phyloP scores from a whole-genome alignment of 306 rosid genomes.

The Gynostemma pentaphyllum region DNA sequence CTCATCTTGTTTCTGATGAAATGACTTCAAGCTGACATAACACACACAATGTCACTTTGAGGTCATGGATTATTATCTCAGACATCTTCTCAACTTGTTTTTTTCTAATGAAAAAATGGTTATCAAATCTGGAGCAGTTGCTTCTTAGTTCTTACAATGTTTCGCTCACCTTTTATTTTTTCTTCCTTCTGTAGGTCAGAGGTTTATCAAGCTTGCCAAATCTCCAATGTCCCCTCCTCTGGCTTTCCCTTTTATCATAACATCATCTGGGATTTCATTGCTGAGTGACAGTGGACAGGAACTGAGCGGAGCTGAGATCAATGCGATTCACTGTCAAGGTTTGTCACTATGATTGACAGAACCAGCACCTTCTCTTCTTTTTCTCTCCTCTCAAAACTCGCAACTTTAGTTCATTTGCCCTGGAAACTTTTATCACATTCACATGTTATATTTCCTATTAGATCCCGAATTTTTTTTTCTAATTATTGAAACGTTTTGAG shows the following conservation, averaged over 20 bases:
- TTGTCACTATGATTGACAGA: slow-evolving; percentile 24
- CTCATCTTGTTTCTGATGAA: background rate
- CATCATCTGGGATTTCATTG: slow-evolving; percentile 57
- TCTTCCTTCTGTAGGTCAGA: slow-evolving; percentile 37
- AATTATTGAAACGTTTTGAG: background rate
- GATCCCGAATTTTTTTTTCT: no score
- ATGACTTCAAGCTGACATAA: background rate
- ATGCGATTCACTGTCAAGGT: slow-evolving; percentile 72
- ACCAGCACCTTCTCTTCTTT: background rate
- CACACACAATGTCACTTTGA: background rate
- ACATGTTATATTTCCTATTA: no score
- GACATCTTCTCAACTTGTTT: background rate
- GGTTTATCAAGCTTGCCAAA: slow-evolving; percentile 74
- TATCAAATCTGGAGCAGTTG: background rate
- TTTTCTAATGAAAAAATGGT: background rate
- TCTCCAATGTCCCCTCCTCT: slow-evolving; percentile 79
- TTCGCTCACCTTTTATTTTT: background rate
- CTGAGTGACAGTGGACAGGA: slow-evolving; percentile 52
- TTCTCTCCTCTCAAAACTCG: background rate
- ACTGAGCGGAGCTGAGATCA: slow-evolving; percentile 53
- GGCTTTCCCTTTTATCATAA: slow-evolving; percentile 63
- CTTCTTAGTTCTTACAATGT: slow-evolving; percentile 3
- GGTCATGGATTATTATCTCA: background rate
- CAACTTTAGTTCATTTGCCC: background rate
- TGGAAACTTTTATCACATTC: background rate